Evolutionary conservation across 176 grass and related monocot genomes (phyloP).

Genomic region (Phragmites australis): DNA sequence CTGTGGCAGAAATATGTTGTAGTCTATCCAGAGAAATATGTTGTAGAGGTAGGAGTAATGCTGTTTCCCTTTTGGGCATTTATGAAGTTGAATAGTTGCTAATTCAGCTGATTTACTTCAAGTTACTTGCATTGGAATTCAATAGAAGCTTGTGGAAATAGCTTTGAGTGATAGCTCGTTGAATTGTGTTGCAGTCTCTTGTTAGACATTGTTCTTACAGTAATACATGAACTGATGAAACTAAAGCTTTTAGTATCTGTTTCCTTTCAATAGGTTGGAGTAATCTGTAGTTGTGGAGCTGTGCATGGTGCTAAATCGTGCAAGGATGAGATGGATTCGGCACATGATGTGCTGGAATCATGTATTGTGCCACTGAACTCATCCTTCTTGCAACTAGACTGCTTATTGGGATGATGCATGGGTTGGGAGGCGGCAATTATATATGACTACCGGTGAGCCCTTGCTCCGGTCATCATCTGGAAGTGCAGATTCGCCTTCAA

Average conservation of each 20-base stretch:
- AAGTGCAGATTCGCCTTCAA: slow-evolving; percentile 54
- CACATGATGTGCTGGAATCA: not conserved
- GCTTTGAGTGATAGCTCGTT: slow-evolving; percentile 9
- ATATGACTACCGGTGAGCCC: slow-evolving; percentile 72
- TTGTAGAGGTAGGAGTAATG: not conserved
- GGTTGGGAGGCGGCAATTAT: slow-evolving; percentile 43
- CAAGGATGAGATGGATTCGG: slow-evolving; percentile 25
- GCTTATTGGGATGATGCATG: slow-evolving; percentile 47
- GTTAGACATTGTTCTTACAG: slow-evolving; percentile 1
- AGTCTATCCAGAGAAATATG: no score
- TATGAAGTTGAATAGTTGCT: slow-evolving; percentile 7
- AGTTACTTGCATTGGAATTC: not conserved
- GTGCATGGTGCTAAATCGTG: slow-evolving; percentile 5
- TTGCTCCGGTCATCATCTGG: slow-evolving; percentile 54
- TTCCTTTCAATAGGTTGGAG: slow-evolving; percentile 43
- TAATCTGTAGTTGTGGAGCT: slow-evolving; percentile 26
- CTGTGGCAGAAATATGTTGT: no score
- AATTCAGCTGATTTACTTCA: slow-evolving; percentile 27
- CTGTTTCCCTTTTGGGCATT: slow-evolving; percentile 8
- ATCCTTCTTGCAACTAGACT: not conserved
- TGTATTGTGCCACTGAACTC: slow-evolving; percentile 9
- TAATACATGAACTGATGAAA: slow-evolving; percentile 5
- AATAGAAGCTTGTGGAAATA: slow-evolving; percentile 9
- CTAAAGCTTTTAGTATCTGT: slow-evolving; percentile 12
- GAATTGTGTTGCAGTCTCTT: not conserved